Percentiles rank a stretch among this genome's conserved stretches.
Conservation (phyloP, 1,284 basidiomycete genomes). For the Pseudozyma tsukubaensis region DNA sequence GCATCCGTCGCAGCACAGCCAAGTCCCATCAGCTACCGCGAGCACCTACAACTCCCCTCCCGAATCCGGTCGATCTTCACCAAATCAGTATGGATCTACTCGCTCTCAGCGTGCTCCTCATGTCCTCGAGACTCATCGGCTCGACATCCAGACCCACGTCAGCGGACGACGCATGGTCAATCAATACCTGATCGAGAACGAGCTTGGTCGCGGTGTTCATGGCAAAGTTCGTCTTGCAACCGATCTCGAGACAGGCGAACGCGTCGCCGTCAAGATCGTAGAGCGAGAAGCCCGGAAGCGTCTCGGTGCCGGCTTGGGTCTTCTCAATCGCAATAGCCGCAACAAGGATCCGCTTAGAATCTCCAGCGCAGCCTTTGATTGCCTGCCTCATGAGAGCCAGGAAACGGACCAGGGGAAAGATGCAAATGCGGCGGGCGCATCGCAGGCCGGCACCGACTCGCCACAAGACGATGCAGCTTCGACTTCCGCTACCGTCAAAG, state of each 20-base stretch:
- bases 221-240: constrained; percentile 65
- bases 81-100: constrained; percentile 19
- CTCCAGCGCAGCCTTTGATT: constrained; percentile 9
- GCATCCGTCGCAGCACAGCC: constrained; percentile 5
- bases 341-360: constrained; percentile 21
- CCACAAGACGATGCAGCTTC: constrained; percentile 28
- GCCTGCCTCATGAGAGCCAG: background rate
- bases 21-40: constrained; percentile 20
- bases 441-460: constrained; percentile 6
- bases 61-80: constrained; percentile 40
- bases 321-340: constrained; percentile 32
- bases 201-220: constrained; percentile 66
- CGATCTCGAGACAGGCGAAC: constrained; percentile 62
- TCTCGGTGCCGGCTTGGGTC: constrained; percentile 49
- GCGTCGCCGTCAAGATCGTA: constrained; percentile 68
- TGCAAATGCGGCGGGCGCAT: background rate
- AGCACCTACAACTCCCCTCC: constrained; percentile 43
- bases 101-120: constrained; percentile 30
- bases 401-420: background rate
- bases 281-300: constrained; percentile 62
- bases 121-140: constrained; percentile 61
- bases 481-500: constrained; percentile 29
- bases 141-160: constrained; percentile 63
- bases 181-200: constrained; percentile 66
- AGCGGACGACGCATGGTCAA: constrained; percentile 68